phyloP scores from a whole-genome alignment of 225 moss, liverwort and hornwort genomes.

The Polytrichum formosum region DNA sequence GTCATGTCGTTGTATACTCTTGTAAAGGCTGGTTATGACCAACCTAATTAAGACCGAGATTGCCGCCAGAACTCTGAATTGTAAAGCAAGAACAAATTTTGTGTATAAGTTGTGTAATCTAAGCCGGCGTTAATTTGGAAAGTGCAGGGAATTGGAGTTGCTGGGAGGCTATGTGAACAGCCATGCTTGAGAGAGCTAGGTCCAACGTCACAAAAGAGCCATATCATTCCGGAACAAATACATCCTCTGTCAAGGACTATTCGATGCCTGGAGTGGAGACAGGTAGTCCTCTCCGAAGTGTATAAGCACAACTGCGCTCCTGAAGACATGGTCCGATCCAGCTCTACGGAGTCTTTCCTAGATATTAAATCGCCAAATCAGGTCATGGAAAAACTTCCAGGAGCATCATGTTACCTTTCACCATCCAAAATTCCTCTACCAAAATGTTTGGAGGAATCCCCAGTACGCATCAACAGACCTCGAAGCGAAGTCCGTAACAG shows the following conservation, averaged over 20 bases:
- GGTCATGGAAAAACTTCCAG: background rate
- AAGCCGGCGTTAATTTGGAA: background rate
- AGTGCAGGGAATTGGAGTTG: slow-evolving; percentile 1
- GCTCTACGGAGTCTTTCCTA: background rate
- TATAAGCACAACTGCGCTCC: background rate
- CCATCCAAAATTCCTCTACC: slow-evolving; percentile 22
- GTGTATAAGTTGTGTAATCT: background rate
- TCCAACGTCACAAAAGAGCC: background rate
- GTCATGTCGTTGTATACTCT: background rate
- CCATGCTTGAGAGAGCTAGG: background rate
- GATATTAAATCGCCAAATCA: background rate
- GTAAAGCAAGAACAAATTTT: background rate
- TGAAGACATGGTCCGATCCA: background rate
- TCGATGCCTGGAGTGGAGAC: background rate
- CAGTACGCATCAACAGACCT: slow-evolving; percentile 8
- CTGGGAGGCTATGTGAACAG: background rate
- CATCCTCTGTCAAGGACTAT: background rate
- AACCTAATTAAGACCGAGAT: no score
- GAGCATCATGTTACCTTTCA: background rate
- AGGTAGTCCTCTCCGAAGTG: background rate
- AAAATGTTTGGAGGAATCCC: slow-evolving; percentile 14
- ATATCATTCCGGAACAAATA: background rate
- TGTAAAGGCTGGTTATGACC: background rate
- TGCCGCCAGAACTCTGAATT: background rate
- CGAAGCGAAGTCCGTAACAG: slow-evolving; percentile 22